Evolutionary conservation across 176 grass and related monocot species (phyloP).

Genomic region (Cymbopogon citratus): DNA sequence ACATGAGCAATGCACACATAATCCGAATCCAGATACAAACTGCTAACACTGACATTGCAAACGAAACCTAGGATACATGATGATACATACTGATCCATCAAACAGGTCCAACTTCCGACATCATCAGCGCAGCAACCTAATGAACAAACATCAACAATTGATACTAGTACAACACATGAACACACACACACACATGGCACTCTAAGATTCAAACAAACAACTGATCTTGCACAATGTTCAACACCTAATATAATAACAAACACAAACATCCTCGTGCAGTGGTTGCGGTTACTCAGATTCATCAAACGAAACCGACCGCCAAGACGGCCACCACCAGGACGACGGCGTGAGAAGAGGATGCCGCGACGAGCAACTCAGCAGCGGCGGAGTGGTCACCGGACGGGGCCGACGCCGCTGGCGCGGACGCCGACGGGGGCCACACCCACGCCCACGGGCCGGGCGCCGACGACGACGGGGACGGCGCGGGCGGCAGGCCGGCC

Average conservation of each 20-base stretch:
- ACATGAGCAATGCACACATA: too few relatives aligned
- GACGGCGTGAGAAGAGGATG: neutral
- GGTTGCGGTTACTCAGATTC: neutral
- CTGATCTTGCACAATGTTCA: neutral
- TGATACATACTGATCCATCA: neutral
- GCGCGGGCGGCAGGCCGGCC: neutral
- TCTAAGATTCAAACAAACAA: too few relatives aligned
- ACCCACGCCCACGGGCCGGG: neutral
- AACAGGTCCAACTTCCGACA: too few relatives aligned
- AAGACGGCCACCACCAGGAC: neutral
- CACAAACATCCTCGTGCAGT: neutral
- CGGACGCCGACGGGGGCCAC: neutral
- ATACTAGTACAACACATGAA: neutral
- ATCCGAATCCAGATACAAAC: too few relatives aligned
- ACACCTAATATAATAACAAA: neutral
- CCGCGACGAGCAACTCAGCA: neutral
- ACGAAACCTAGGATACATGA: neutral
- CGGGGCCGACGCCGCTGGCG: constrained; percentile 1
- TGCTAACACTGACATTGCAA: too few relatives aligned
- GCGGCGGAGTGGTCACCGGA: neutral
- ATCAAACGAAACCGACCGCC: neutral
- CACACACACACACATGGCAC: neutral
- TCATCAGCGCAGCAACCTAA: neutral
- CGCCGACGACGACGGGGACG: neutral
- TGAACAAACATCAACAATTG: neutral